Evolutionary conservation across 2,329 filamentous ascomycete genomes (phyloP), one percentile per base, ranked within the genome.

Genomic region (Cladophialophora immunda): DNA sequence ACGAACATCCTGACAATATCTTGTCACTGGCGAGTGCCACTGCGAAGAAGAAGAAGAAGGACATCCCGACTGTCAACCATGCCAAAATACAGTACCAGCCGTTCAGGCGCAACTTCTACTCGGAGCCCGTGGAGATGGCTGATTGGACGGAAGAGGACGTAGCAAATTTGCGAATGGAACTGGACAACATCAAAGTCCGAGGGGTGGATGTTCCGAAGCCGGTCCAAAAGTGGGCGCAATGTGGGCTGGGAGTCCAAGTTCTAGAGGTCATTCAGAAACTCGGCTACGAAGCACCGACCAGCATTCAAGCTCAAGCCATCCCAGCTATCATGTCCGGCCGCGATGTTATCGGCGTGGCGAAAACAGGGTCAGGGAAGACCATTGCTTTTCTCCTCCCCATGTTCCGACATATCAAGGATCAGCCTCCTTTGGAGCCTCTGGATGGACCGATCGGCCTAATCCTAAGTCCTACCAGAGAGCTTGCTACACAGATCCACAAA

Each of bases 341-440:
- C 72, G 95, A 99, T 81, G 92, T 97, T 41, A 93, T 99, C 70
- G 95, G 94, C 71, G 93, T 99, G 61, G 95, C 95, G 19, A 98
- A 98, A 82, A 99, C 95, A 29, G 95, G 95, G 4, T 98, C 95
- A 29, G 95, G 95, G 77, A 99, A 99, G 82, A 99, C 95, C 0
- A 89, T 98, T 74, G 95, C 95, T 5, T 99, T 98, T 77, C 81
- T 97, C 32, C 86, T 99, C 53, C 95, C 95, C 41, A 97, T 98
- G 93, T 97, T 99, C 78, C 89, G 95, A 64, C 95, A 99, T 77
- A 97, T 98, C 81, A 95, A 94, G 79, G 95, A 98, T 75, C 95
- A 99, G 77, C 85, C 89, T 58, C 89, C 91, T 0, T 82, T 97
- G 19, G 92, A 91, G 73, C 89, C 91, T 52, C 89, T 90, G 69